Conservation (phyloP, 208 protist genomes). For the Angomonas deanei region DNA sequence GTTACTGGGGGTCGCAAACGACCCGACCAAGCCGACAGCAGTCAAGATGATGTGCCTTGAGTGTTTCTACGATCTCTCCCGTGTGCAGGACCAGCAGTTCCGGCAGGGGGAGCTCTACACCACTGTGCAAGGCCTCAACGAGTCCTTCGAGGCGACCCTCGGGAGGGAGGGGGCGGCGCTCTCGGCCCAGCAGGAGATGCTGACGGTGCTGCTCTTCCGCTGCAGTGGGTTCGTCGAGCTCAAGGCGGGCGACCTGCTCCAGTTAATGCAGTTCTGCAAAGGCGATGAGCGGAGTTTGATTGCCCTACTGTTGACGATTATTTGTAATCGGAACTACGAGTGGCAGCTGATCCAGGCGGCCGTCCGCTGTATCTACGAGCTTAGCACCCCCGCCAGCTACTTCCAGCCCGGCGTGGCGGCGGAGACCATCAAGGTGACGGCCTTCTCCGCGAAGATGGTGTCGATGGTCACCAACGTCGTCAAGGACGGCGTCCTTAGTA, state of each 20-base stretch:
- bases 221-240: conserved; percentile 69
- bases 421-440: conserved; percentile 51
- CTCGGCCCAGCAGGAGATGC: conserved; percentile 50
- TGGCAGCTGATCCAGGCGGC: conserved; percentile 68
- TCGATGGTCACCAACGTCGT: conserved; percentile 28
- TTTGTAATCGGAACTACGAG: conserved; percentile 49
- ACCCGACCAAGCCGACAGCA: conserved; percentile 47
- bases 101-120: conserved; percentile 49
- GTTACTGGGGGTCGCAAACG: conserved; percentile 57
- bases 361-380: conserved; percentile 75
- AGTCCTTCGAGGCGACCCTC: conserved; percentile 73
- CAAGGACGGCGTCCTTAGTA: conserved; percentile 26
- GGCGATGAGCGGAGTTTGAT: conserved; percentile 47
- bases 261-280: conserved; percentile 45
- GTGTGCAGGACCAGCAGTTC: conserved; percentile 44
- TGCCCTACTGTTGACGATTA: conserved; percentile 36
- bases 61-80: conserved; percentile 68
- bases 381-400: conserved; percentile 75
- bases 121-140: conserved; percentile 59
- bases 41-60: conserved; percentile 59
- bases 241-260: conserved; percentile 58
- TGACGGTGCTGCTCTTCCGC: conserved; percentile 75
- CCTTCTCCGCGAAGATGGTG: conserved; percentile 63
- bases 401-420: conserved; percentile 28
- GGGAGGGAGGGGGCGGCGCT: conserved; percentile 24